A percentile compares a stretch with the other conserved stretches of the same genome.
Conservation (phyloP, 768 basidiomycete species). For the Tylopilus sp. region DNA sequence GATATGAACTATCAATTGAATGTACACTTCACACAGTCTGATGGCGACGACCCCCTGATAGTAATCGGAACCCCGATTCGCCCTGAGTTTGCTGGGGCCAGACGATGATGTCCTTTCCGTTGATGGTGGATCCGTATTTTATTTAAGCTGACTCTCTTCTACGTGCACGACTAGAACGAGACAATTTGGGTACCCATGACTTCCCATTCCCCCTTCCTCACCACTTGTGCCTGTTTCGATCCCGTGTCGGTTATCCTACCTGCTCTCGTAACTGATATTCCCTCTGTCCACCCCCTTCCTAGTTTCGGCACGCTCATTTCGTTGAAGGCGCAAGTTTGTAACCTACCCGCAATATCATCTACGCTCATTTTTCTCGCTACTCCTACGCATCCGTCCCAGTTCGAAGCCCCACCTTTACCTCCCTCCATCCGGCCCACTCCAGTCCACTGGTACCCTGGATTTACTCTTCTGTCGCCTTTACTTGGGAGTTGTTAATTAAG, state of each 20-base stretch:
- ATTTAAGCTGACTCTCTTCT: conserved; percentile 21
- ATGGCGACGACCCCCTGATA: conserved; percentile 34
- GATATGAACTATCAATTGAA: background rate
- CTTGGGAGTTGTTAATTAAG: conserved; percentile 33
- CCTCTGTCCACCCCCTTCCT: conserved; percentile 14
- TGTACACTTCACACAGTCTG: conserved; percentile 19
- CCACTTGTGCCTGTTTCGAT: conserved; percentile 18
- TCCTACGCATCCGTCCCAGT: conserved; percentile 15
- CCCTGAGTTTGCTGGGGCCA: conserved; percentile 6
- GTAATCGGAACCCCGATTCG: background rate
- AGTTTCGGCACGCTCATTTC: conserved; percentile 24
- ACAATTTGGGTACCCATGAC: conserved; percentile 28
- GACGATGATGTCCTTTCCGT: conserved; percentile 4
- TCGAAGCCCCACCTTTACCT: conserved; percentile 9
- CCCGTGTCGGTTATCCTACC: conserved; percentile 28
- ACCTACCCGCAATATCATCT: conserved; percentile 30
- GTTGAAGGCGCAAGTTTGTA: conserved; percentile 32
- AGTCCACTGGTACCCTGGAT: conserved; percentile 17
- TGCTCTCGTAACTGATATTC: conserved; percentile 32
- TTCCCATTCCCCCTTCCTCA: conserved; percentile 14
- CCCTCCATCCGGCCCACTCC: conserved; percentile 5
- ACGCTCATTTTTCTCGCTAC: conserved; percentile 28
- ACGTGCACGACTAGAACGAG: conserved; percentile 24
- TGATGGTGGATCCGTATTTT: conserved; percentile 16
- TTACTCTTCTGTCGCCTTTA: conserved; percentile 18